Conservation (phyloP, 2,329 filamentous ascomycete species). For the Neofusicoccum kwambonambiense region DNA sequence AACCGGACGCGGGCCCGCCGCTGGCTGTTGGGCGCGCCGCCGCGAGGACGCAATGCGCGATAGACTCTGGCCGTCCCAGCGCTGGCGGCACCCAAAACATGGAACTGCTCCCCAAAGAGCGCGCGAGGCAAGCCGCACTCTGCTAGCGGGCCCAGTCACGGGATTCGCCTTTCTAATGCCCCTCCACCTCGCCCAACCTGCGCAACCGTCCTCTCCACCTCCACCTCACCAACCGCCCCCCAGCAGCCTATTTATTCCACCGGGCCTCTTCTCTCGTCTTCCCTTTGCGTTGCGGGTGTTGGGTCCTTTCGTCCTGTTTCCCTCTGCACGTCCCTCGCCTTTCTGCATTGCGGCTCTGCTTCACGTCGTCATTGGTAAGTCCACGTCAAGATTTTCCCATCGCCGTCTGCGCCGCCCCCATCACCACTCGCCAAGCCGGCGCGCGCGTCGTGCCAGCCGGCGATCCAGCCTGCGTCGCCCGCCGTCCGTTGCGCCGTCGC, state of each 20-base stretch:
- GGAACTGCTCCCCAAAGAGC: conserved; percentile 17
- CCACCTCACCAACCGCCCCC: conserved; percentile 11
- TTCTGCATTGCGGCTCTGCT: conserved; percentile 26
- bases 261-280: conserved; percentile 23
- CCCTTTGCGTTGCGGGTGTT: conserved; percentile 35
- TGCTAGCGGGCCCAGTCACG: conserved; percentile 9
- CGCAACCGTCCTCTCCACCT: conserved; percentile 19
- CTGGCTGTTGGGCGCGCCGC: conserved; percentile 13
- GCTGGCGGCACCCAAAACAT: conserved; percentile 13
- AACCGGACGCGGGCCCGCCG: conserved; percentile 11
- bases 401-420: neutral
- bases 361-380: conserved; percentile 21
- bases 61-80: conserved; percentile 17
- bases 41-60: conserved; percentile 8
- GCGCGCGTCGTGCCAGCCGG: neutral
- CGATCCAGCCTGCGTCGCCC: neutral
- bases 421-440: neutral
- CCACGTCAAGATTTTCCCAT: conserved; percentile 19
- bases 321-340: conserved; percentile 23
- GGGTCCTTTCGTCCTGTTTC: conserved; percentile 25
- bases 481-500: neutral
- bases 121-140: conserved; percentile 12
- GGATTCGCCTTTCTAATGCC: conserved; percentile 21
- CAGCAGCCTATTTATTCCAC: conserved; percentile 20
- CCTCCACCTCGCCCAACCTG: conserved; percentile 24